Conservation (phyloP, 768 basidiomycete genomes). For the Candolleomyces eurysporus region DNA sequence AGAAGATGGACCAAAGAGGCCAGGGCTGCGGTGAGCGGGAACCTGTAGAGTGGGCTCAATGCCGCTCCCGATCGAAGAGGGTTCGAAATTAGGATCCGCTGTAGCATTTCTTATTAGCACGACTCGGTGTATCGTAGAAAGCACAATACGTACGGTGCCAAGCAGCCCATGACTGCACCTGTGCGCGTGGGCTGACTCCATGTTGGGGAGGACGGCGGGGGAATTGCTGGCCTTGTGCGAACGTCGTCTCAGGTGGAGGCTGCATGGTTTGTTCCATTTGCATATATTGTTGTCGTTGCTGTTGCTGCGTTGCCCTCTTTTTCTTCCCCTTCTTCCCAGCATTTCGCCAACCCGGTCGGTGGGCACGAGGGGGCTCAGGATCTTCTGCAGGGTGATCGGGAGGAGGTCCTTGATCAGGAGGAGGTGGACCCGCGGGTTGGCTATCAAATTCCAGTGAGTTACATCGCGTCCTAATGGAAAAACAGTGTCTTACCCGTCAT, state of each 20-base stretch:
- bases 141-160: slow-evolving; percentile 58
- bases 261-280: slow-evolving; percentile 1
- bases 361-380: slow-evolving; percentile 33
- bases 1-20: slow-evolving; percentile 72
- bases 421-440: slow-evolving; percentile 37
- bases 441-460: slow-evolving; percentile 19
- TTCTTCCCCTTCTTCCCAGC: slow-evolving; percentile 50
- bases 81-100: slow-evolving; percentile 59
- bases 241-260: slow-evolving; percentile 16
- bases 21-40: slow-evolving; percentile 56
- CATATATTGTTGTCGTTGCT: background rate
- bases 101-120: slow-evolving; percentile 1
- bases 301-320: slow-evolving; percentile 18
- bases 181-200: slow-evolving; percentile 33
- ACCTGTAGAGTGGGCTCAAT: slow-evolving; percentile 59
- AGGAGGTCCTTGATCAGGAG: slow-evolving; percentile 36
- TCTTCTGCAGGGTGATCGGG: slow-evolving; percentile 37
- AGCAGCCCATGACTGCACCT: slow-evolving; percentile 54
- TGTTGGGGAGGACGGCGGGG: slow-evolving; percentile 15
- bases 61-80: slow-evolving; percentile 41
- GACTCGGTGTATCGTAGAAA: background rate
- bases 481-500: slow-evolving; percentile 55
- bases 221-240: slow-evolving; percentile 13
- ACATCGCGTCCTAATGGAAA: background rate
- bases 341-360: slow-evolving; percentile 60